Evolutionary conservation across 2,329 filamentous ascomycete genomes (phyloP), one percentile per base, ranked within the genome.

Genomic region (Talaromyces sp.): DNA sequence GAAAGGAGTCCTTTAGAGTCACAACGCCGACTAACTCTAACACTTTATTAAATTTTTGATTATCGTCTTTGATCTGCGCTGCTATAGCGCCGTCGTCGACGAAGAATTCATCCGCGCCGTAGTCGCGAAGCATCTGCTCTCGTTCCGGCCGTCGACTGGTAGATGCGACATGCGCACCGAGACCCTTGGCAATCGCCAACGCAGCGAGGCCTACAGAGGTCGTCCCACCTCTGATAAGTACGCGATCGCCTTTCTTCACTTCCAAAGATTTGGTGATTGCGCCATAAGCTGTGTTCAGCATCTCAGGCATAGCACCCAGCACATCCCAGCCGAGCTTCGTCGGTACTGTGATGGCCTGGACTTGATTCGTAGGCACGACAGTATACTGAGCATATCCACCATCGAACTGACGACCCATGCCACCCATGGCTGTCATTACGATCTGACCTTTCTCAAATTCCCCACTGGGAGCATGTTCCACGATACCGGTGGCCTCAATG

Each of bases 381-480:
- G 76, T 79, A 63, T 82, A 84, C 70, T 85, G 81, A 3, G 81
- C 82, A 67, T 84, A 84, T 0, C 80, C 80, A 9, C 83, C 82
- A 67, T 83, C 78, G 62, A 83, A 81, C 17, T 72, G 70, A 7
- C 81, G 69, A 0, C 82, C 81, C 72, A 85, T 77, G 0, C 81
- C 82, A 7, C 82, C 82, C 80, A 84, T 83, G 17, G 77, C 78
- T 2, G 81, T 83, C 1, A 80, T 80, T 1, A 84, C 80, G 17
- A 77, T 73, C 11, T 75, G 73, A 1, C 81, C 82, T 49, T 73
- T 65, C 15, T 73, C 67, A 64, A 83, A 80, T 33, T 75, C 72
- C 3, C 66, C 65, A n/a, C 69, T 69, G 1, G 77, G 74, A 19
- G 75, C 76, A n/a, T 71, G 68, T 17, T 74, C 79, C 3, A 83